Evolutionary conservation across 148 eudicot genomes (phyloP).

Genomic region (Gaultheria prostrata): DNA sequence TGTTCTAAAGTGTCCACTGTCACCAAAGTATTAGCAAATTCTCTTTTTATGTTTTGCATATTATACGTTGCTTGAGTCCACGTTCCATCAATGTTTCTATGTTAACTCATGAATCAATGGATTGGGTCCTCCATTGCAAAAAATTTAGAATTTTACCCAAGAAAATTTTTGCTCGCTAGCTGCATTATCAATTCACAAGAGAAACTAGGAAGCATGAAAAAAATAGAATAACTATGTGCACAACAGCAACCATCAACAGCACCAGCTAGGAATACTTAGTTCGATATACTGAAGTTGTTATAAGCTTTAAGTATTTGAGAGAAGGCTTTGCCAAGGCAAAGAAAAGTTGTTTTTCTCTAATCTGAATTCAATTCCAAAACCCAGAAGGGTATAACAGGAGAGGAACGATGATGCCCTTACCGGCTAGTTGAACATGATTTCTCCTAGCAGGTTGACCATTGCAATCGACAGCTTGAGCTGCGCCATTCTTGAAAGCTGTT

Average conservation of each 20-base stretch:
- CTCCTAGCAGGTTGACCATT: not conserved
- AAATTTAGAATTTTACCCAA: not conserved
- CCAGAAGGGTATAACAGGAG: not conserved
- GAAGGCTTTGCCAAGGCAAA: not conserved
- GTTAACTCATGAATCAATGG: not conserved
- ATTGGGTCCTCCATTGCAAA: not conserved
- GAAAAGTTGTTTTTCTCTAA: not conserved
- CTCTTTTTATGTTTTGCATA: not conserved
- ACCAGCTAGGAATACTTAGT: not conserved
- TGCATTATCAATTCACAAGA: not conserved
- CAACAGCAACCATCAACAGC: not conserved
- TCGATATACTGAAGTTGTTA: not conserved
- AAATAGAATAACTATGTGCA: not conserved
- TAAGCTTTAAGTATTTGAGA: not conserved
- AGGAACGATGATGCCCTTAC: not conserved
- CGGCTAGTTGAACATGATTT: not conserved
- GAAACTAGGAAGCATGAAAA: not conserved
- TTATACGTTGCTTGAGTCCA: not conserved
- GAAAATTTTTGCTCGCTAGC: not conserved
- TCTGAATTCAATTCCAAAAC: not conserved
- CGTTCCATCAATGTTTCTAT: not conserved
- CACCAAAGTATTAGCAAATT: not conserved
- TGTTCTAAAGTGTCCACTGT: not conserved
- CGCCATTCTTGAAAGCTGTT: not conserved
- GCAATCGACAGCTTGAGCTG: not conserved